Evolutionary conservation across 176 grass and related monocot genomes (phyloP).

Genomic region (Zizania latifolia): DNA sequence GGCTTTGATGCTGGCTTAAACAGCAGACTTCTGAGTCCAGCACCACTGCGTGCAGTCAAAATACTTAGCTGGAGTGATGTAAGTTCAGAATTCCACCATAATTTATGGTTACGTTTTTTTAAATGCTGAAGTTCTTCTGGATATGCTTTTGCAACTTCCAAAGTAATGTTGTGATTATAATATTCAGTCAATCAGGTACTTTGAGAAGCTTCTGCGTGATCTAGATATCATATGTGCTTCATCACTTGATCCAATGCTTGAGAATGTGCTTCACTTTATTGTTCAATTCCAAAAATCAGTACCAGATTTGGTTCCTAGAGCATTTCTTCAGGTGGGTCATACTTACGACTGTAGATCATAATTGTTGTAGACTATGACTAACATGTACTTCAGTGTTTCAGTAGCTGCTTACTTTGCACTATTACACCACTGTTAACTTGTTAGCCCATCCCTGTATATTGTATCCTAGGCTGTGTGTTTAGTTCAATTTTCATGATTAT

Average conservation of each 20-base stretch:
- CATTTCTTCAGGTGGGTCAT: constrained; percentile 78
- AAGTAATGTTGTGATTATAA: constrained; percentile 15
- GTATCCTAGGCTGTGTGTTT: background rate
- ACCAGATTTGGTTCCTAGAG: constrained; percentile 85
- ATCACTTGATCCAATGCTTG: constrained; percentile 52
- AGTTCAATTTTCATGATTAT: background rate
- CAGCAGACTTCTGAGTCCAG: constrained; percentile 64
- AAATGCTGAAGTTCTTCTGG: background rate
- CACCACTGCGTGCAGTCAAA: constrained; percentile 72
- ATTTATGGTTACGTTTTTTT: background rate
- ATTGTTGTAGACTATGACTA: background rate
- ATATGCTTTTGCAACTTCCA: background rate
- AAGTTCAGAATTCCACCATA: constrained; percentile 23
- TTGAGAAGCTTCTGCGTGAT: constrained; percentile 90
- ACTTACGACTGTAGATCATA: background rate
- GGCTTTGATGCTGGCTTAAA: constrained; percentile 92
- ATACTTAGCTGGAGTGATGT: constrained; percentile 74
- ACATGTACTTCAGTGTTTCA: background rate
- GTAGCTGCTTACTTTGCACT: background rate
- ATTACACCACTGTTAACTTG: background rate
- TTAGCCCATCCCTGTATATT: background rate
- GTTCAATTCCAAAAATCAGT: constrained; percentile 81
- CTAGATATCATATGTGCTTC: constrained; percentile 67
- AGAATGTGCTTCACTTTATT: constrained; percentile 69
- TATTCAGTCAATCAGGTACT: constrained; percentile 70